These are phyloP conservation scores for Populus hybrid DNA, from an alignment of 441 rosid genomes.

Conservation along the genomic window DNA sequence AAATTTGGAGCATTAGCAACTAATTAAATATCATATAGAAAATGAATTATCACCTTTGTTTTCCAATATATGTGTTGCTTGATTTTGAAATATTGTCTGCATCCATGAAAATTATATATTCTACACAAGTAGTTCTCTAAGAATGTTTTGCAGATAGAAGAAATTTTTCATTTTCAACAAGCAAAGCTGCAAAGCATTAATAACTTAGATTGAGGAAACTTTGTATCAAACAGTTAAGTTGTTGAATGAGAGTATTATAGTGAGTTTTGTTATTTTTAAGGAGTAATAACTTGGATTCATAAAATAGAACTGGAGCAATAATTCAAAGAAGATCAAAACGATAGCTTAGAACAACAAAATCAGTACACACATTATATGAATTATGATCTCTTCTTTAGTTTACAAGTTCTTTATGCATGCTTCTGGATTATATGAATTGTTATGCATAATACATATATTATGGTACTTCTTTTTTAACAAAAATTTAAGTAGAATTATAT, in stretches of 20 bases:
- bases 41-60: slow-evolving; percentile 51
- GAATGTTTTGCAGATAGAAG: slow-evolving; percentile 90
- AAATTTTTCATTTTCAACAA: slow-evolving; percentile 93
- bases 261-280: not conserved
- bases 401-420: too few relatives aligned
- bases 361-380: not conserved
- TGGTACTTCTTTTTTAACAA: too few relatives aligned
- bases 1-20: not conserved
- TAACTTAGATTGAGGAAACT: not conserved
- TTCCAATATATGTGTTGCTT: slow-evolving; percentile 80
- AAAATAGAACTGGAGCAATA: too few relatives aligned
- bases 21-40: not conserved
- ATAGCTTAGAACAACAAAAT: not conserved
- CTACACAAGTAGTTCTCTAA: slow-evolving; percentile 78
- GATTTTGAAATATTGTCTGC: slow-evolving; percentile 87
- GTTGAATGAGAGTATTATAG: not conserved
- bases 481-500: too few relatives aligned
- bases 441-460: too few relatives aligned
- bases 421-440: too few relatives aligned
- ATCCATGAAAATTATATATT: slow-evolving; percentile 88
- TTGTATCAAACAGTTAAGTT: not conserved
- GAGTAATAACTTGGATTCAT: not conserved
- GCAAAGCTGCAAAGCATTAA: slow-evolving; percentile 49
- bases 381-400: too few relatives aligned
- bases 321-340: not conserved